Percentiles rank a stretch among this genome's conserved stretches.
Evolutionary conservation across 768 basidiomycete species (phyloP).

Genomic region (Termitomyces sp.): DNA sequence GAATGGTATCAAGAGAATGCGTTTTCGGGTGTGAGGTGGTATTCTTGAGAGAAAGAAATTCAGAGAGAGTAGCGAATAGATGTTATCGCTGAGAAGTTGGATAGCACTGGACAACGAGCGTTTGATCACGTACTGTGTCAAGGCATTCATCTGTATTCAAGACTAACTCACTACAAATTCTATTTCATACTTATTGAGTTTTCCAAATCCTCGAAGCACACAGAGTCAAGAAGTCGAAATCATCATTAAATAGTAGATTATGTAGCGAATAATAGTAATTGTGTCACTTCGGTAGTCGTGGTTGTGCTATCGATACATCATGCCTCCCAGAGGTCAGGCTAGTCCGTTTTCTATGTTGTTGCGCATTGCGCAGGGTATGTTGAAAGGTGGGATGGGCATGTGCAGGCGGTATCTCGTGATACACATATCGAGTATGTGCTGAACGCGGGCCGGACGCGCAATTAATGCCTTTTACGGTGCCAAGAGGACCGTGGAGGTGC

Average conservation of each 20-base stretch:
- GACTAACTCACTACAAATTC: too few species aligned
- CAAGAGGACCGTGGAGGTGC: background rate
- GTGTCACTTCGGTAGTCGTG: background rate
- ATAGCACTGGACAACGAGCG: too few species aligned
- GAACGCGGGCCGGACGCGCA: background rate
- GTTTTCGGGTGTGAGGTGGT: too few species aligned
- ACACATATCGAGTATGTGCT: background rate
- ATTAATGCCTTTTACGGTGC: background rate
- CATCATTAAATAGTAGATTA: background rate
- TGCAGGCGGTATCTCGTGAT: background rate
- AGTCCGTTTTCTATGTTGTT: background rate
- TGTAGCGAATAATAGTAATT: background rate
- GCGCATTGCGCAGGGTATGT: background rate
- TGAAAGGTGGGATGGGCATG: background rate
- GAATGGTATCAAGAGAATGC: too few species aligned
- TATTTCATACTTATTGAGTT: too few species aligned
- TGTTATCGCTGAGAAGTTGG: too few species aligned
- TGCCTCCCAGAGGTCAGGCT: background rate
- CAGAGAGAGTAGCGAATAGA: too few species aligned
- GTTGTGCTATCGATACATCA: background rate
- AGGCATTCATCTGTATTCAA: too few species aligned
- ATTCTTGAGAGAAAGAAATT: too few species aligned
- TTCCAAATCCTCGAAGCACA: too few species aligned
- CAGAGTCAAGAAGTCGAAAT: background rate
- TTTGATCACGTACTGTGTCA: too few species aligned